Percentiles rank a stretch among this genome's conserved stretches.
These are phyloP conservation scores for Citrullus amarus DNA, from an alignment of 306 rosid genomes.

Conservation along the genomic window DNA sequence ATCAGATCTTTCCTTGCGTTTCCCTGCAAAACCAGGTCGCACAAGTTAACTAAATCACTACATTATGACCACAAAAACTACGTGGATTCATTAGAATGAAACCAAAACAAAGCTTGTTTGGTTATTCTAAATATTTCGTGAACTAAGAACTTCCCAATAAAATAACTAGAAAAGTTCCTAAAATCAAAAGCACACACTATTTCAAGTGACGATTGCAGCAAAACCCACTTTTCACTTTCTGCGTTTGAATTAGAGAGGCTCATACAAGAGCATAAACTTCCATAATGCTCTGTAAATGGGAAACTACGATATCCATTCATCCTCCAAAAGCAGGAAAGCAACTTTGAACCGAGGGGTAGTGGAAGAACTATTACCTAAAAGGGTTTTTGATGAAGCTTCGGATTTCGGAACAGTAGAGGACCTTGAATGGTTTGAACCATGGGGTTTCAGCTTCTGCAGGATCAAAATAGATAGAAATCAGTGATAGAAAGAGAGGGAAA, in stretches of 20 bases:
- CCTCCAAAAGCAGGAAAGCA: conserved; percentile 1
- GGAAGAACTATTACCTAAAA: conserved; percentile 38
- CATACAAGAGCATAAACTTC: neutral
- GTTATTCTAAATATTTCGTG: neutral
- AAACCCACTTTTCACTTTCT: neutral
- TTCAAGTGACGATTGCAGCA: neutral
- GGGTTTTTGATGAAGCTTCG: conserved; percentile 16
- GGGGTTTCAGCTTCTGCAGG: conserved; percentile 48
- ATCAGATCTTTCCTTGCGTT: conserved; percentile 58
- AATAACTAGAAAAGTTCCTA: neutral
- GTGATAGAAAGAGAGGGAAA: neutral
- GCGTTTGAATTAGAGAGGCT: neutral
- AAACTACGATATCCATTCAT: neutral
- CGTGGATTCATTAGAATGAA: neutral
- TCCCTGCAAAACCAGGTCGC: neutral
- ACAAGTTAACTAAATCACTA: neutral
- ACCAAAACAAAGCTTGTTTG: neutral
- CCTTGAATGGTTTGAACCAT: conserved; percentile 32
- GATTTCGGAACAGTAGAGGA: conserved; percentile 16
- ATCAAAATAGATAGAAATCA: conserved; percentile 1
- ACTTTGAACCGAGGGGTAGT: neutral
- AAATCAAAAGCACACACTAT: neutral
- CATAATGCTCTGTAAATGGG: neutral
- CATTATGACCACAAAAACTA: neutral
- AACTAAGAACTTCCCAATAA: neutral